Conservation (phyloP, 495 filamentous ascomycete species). For the Daldinia bambusicola region DNA sequence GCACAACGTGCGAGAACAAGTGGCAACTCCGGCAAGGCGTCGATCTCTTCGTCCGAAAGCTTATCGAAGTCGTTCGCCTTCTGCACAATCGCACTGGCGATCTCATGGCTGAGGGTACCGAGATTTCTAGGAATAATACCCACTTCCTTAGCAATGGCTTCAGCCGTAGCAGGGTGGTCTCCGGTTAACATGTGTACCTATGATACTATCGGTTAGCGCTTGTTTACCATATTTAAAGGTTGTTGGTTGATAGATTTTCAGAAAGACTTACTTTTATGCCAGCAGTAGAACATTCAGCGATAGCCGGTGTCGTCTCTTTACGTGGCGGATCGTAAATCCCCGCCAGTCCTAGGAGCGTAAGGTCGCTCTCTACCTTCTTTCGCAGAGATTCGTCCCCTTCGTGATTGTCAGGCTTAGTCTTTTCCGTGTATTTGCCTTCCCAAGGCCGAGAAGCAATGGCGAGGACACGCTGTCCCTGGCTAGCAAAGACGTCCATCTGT, state of each 20-base stretch:
- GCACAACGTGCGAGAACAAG: constrained; percentile 74
- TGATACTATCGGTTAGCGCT: constrained; percentile 6
- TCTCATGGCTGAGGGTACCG: constrained; percentile 60
- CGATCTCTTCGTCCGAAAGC: constrained; percentile 68
- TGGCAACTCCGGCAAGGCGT: constrained; percentile 66
- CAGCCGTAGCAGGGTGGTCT: constrained; percentile 79
- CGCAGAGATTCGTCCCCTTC: constrained; percentile 51
- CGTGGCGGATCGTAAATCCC: constrained; percentile 82
- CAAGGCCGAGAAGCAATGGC: constrained; percentile 71
- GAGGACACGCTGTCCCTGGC: constrained; percentile 82
- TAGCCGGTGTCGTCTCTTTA: constrained; percentile 71
- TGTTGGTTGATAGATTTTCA: not conserved
- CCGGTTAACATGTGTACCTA: constrained; percentile 81
- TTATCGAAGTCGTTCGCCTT: constrained; percentile 73
- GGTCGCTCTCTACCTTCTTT: constrained; percentile 63
- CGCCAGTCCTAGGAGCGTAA: constrained; percentile 73
- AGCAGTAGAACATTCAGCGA: constrained; percentile 71
- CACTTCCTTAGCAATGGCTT: constrained; percentile 78
- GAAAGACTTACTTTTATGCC: constrained; percentile 66
- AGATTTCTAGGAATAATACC: constrained; percentile 75
- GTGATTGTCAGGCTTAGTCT: constrained; percentile 21
- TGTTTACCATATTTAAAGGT: not conserved
- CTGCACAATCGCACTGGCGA: constrained; percentile 67
- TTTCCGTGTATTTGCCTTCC: constrained; percentile 48
- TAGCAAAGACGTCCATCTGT: constrained; percentile 75